phyloP scores from a whole-genome alignment of 106 monocot species.

The Platanthera guangdongensis region DNA sequence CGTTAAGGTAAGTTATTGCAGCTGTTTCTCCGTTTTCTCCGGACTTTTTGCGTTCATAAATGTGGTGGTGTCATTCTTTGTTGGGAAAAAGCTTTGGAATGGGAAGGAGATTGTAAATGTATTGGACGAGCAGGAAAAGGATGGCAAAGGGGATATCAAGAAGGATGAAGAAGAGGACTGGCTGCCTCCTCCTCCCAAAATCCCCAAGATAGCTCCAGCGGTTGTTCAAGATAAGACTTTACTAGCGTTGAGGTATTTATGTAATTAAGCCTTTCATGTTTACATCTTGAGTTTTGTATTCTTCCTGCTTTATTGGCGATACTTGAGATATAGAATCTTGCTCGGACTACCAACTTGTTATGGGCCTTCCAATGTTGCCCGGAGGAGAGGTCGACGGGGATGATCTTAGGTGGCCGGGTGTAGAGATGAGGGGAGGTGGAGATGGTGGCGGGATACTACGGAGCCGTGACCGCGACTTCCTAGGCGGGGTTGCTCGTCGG shows the following conservation, averaged over 20 bases:
- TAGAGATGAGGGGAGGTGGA: too few relatives aligned
- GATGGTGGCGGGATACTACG: too few relatives aligned
- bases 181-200: slow-evolving; percentile 51
- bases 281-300: too few relatives aligned
- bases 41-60: not conserved
- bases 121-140: slow-evolving; percentile 25
- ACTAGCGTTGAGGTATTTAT: slow-evolving; percentile 49
- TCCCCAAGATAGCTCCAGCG: not conserved
- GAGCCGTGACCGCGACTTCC: too few relatives aligned
- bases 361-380: too few relatives aligned
- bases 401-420: too few relatives aligned
- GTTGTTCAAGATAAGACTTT: slow-evolving; percentile 37
- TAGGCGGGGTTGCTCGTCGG: too few relatives aligned
- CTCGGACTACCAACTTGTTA: too few relatives aligned
- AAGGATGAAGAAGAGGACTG: slow-evolving; percentile 54
- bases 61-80: not conserved
- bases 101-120: slow-evolving; percentile 9
- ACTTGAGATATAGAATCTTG: too few relatives aligned
- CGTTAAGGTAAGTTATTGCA: slow-evolving; percentile 1
- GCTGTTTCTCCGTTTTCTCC: not conserved
- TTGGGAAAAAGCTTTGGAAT: slow-evolving; percentile 6
- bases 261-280: not conserved
- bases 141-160: slow-evolving; percentile 7
- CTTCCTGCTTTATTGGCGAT: too few relatives aligned
- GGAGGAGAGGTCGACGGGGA: too few relatives aligned